Evolutionary conservation across 1,284 basidiomycete species (phyloP).

Genomic region (Schizophyllum amplum): DNA sequence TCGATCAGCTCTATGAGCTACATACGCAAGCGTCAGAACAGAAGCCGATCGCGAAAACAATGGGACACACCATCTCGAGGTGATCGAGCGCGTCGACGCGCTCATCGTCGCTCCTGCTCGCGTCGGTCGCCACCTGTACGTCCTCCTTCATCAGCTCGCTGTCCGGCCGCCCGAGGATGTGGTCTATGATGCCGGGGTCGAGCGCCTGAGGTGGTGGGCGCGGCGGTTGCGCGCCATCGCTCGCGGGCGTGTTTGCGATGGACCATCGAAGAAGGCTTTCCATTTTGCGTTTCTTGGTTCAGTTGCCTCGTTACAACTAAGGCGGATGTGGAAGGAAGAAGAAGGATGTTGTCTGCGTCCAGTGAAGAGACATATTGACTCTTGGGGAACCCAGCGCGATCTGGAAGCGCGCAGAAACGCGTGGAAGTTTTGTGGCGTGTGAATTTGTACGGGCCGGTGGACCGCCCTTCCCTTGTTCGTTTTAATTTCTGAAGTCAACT

Average conservation of each 20-base stretch:
- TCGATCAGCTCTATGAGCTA: conserved; percentile 91
- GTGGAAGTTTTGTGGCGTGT: neutral
- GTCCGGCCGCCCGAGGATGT: conserved; percentile 83
- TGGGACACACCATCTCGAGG: conserved; percentile 80
- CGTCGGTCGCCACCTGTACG: conserved; percentile 66
- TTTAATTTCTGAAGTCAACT: too few species aligned
- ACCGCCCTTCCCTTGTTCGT: too few species aligned
- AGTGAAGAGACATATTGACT: neutral
- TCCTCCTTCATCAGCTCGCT: conserved; percentile 85
- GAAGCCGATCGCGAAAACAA: conserved; percentile 1
- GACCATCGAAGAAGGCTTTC: conserved; percentile 71
- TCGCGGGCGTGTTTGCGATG: conserved; percentile 44
- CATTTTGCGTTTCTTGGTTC: conserved; percentile 30
- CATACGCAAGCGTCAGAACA: neutral
- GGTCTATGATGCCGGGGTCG: conserved; percentile 77
- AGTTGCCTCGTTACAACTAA: too few species aligned
- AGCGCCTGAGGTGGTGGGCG: conserved; percentile 33
- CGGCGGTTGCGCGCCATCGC: conserved; percentile 13
- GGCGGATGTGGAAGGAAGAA: neutral
- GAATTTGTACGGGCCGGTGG: too few species aligned
- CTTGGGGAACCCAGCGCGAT: neutral
- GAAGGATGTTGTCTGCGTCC: neutral
- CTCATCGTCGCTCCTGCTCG: conserved; percentile 50
- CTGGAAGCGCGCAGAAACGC: neutral
- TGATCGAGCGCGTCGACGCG: conserved; percentile 83